Evolutionary conservation across 495 filamentous ascomycete genomes (phyloP), one percentile per base, ranked within the genome.

Genomic region (Friedmanniomyces simplex): DNA sequence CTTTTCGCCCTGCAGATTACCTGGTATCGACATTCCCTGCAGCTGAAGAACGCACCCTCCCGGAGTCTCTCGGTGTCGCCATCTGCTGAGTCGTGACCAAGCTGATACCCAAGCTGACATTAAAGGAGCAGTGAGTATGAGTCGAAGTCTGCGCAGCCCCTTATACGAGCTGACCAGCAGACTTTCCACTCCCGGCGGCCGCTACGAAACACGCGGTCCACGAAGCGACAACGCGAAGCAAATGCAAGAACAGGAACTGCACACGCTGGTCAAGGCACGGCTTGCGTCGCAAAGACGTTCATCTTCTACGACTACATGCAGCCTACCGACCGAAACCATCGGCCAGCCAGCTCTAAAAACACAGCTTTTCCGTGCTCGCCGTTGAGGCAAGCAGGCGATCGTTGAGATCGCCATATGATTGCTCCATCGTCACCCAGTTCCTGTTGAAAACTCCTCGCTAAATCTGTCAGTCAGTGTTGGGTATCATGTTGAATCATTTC

Each of bases 401-500:
- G 57, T 60, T 60, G 57, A 60, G 57, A 60, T 54, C 57, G 37
- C 52, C 49, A 37, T 52, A 13, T 26, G 10, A 52, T 20, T n/a
- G n/a, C 30, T 6, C 52, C 41, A 32, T 55, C 51, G n/a, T 34
- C 20, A 18, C n/a, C 18, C 30, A 54, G 24, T 14, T n/a, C 32
- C 32, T 52, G 51, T 54, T 54, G 51, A 54, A 54, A 48, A 51
- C 55, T 52, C 56, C 48, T 46, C 56, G 54, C 54, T 57, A 49
- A 57, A 57, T 49, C 54, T 52, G 49, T 48, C 21, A 42, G n/a
- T 46, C 46, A 41, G 14, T 25, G 8, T 20, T 12, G 46, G 55
- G 37, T 52, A 52, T 46, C 47, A 60, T 60, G 58, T 60, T 60
- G 58, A 60, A 60, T 60, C 57, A 30, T 48, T 48, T 21, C 14